Evolutionary conservation across 176 grass and related monocot species (phyloP).

Genomic region (Oryza coarctata): DNA sequence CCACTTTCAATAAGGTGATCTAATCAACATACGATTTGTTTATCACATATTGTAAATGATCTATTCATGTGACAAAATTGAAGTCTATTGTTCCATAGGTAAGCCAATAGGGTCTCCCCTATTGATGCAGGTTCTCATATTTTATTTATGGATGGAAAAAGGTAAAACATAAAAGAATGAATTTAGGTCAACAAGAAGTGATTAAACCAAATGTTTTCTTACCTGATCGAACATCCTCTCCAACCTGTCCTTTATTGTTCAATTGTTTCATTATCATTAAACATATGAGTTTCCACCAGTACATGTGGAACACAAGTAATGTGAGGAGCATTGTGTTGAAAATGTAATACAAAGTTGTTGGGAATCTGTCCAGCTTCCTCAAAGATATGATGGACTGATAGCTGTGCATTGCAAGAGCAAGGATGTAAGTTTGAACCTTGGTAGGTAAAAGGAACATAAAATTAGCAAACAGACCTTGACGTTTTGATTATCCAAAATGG

Average conservation of each 20-base stretch:
- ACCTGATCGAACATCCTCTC: constrained; percentile 92
- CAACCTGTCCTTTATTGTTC: constrained; percentile 92
- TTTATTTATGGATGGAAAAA: constrained; percentile 5
- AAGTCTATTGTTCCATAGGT: no score
- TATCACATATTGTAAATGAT: not conserved
- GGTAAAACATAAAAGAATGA: constrained; percentile 1
- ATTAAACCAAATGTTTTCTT: constrained; percentile 35
- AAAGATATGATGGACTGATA: constrained; percentile 53
- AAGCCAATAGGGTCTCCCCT: not conserved
- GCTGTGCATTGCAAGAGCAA: constrained; percentile 59
- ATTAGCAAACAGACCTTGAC: constrained; percentile 69
- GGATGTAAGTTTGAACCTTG: constrained; percentile 15
- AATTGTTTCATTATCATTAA: constrained; percentile 90
- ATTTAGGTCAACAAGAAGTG: constrained; percentile 15
- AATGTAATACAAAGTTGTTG: constrained; percentile 77
- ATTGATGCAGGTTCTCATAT: constrained; percentile 16
- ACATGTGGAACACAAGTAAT: constrained; percentile 89
- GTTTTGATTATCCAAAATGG: constrained; percentile 98
- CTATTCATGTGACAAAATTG: no score
- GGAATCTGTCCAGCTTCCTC: constrained; percentile 52
- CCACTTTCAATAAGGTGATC: constrained; percentile 13
- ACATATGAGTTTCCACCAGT: constrained; percentile 98
- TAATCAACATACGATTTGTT: not conserved
- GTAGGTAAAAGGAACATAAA: not conserved
- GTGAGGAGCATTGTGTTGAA: constrained; percentile 99